These are phyloP conservation scores for Kluyveromyces wickerhamii DNA, from an alignment of 805 yeast genomes.

Conservation along the genomic window DNA sequence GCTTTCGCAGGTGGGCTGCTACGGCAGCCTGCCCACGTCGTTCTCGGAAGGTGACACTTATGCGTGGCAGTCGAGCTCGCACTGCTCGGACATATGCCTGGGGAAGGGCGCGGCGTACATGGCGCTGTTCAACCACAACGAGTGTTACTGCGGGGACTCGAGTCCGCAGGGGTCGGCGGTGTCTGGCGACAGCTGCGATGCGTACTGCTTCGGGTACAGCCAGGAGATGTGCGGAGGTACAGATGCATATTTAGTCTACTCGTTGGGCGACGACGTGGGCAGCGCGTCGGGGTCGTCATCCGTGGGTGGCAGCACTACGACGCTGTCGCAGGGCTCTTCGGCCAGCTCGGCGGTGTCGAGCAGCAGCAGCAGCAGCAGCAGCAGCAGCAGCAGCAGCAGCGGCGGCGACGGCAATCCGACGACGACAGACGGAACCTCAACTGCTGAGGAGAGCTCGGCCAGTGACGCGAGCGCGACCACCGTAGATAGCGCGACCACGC, in stretches of 20 bases:
- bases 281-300: slow-evolving; percentile 9
- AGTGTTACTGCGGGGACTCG: slow-evolving; percentile 28
- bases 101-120: slow-evolving; percentile 20
- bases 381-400: background rate
- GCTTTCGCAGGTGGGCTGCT: slow-evolving; percentile 21
- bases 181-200: slow-evolving; percentile 16
- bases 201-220: slow-evolving; percentile 50
- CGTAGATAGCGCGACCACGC: slow-evolving; percentile 15
- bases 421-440: slow-evolving; percentile 7
- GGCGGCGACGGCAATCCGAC: slow-evolving; percentile 6
- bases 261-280: no score
- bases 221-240: slow-evolving; percentile 58
- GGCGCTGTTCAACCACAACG: slow-evolving; percentile 22
- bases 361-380: background rate
- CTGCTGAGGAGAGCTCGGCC: slow-evolving; percentile 12
- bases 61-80: slow-evolving; percentile 22
- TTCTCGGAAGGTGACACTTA: slow-evolving; percentile 18
- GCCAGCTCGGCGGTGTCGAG: slow-evolving; percentile 10
- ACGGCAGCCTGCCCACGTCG: slow-evolving; percentile 24
- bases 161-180: slow-evolving; percentile 14
- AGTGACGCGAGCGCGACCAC: slow-evolving; percentile 18
- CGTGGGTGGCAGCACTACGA: background rate
- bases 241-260: slow-evolving; percentile 38
- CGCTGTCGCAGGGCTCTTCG: slow-evolving; percentile 3
- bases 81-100: slow-evolving; percentile 19